Evolutionary conservation across 208 protist species (phyloP), one percentile per base, ranked within the genome.

Genomic region (Wallacemonas rigidus): DNA sequence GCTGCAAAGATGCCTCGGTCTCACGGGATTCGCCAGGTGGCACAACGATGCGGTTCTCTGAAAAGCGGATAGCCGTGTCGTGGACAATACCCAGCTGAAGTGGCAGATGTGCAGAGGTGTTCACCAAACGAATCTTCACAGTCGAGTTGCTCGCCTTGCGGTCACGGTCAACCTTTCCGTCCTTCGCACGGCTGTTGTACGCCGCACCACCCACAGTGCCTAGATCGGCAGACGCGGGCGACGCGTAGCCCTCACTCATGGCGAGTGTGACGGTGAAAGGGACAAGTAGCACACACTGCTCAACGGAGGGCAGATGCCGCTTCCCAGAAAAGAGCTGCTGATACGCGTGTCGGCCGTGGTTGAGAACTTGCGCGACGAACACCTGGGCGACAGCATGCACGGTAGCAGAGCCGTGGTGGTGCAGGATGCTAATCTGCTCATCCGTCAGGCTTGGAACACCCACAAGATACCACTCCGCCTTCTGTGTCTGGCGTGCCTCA

Each of bases 21-120:
- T 72, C 62, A 9, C 74, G 51, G 15, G 76, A 85, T 64, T 85
- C 80, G 14, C 80, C 75, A 40, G 92, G 87, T 11, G 86, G 80
- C 2, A 94, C 81, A 45, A 77, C 79, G 56, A 93, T 55, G 12
- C 81, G 83, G 53, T 85, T 88, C 51, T 80, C 74, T 2, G 79
- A 65, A 58, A 96, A 91, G 54, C 78, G 82, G 11, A 96, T 79
- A 15, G 85, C 85, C 8, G 92, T 89, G 45, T 84, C 83, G 70
- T 83, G 92, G 83, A 93, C 89, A 35, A 94, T 78, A 62, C 80
- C 88, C 11, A 96, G 76, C 45, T 72, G 82, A 56, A 96, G 81
- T 3, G 92, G 88, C 64, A 96, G 62, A 41, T 83, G 67, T 12
- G 78, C 53, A 1, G 92, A 96, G 15, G 92, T 58, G 68, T 96